phyloP scores from a whole-genome alignment of 2,329 filamentous ascomycete species.

The Hymenoscyphus linearis region DNA sequence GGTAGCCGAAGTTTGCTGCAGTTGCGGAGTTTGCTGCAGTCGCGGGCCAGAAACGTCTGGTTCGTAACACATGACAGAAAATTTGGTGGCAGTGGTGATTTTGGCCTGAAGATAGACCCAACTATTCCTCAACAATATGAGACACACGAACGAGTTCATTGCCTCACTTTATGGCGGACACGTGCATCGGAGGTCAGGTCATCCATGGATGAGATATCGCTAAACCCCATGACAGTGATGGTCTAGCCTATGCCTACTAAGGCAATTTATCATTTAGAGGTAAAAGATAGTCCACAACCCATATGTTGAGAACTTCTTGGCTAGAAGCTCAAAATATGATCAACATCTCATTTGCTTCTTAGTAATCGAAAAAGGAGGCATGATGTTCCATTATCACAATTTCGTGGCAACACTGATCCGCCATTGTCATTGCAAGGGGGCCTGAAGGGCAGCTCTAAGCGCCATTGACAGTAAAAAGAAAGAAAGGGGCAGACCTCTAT shows the following conservation, averaged over 20 bases:
- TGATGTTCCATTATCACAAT: constrained; percentile 11
- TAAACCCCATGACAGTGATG: too few relatives aligned
- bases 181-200: constrained; percentile 14
- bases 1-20: constrained; percentile 20
- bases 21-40: constrained; percentile 22
- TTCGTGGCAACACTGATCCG: constrained; percentile 12
- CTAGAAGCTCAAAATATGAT: background rate
- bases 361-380: constrained; percentile 2
- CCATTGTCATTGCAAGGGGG: constrained; percentile 8
- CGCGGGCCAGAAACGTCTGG: constrained; percentile 15
- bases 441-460: constrained; percentile 15
- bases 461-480: constrained; percentile 17
- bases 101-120: background rate
- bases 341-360: background rate
- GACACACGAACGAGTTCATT: constrained; percentile 24
- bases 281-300: background rate
- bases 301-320: too few relatives aligned
- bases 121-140: constrained; percentile 9
- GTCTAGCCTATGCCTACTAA: too few relatives aligned
- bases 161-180: constrained; percentile 14
- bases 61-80: constrained; percentile 6
- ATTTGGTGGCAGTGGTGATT: too few relatives aligned
- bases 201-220: too few relatives aligned
- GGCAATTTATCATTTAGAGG: constrained; percentile 10
- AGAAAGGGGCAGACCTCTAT: constrained; percentile 15